phyloP scores from a whole-genome alignment of 2,329 filamentous ascomycete species.

The Paecilomyces variotii region DNA sequence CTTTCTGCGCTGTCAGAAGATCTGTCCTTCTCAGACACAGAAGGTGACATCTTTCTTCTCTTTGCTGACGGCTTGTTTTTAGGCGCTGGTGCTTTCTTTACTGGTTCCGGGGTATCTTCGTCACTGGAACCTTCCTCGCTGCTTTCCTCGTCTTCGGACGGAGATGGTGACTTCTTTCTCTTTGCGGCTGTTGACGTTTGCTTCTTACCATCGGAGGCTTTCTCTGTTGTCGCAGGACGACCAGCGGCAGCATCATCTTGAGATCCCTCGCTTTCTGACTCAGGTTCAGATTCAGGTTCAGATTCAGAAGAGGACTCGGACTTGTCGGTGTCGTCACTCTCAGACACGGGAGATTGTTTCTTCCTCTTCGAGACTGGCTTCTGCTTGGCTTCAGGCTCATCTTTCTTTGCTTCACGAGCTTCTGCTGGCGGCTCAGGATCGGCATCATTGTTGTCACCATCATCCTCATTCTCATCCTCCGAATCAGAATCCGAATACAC shows the following conservation, averaged over 20 bases:
- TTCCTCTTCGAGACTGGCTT: not conserved
- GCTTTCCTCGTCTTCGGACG: not conserved
- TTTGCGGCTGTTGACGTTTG: constrained; percentile 6
- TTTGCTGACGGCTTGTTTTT: not conserved
- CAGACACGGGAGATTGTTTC: not conserved
- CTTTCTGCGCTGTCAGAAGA: not conserved
- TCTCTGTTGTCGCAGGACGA: not conserved
- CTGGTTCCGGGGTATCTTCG: not conserved
- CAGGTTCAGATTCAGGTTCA: not conserved
- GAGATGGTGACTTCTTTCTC: not conserved
- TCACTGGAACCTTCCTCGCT: not conserved
- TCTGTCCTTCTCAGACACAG: not conserved
- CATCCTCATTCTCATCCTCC: constrained; percentile 3
- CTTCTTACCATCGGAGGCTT: not conserved
- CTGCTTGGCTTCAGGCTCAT: not conserved
- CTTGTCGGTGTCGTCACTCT: not conserved
- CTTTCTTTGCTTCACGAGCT: not conserved
- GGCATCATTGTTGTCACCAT: not conserved
- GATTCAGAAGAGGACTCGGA: not conserved
- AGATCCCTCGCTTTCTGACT: not conserved
- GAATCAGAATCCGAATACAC: constrained; percentile 8
- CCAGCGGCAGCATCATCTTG: not conserved
- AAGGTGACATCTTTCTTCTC: not conserved
- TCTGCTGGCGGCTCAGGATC: not conserved
- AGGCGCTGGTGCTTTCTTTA: not conserved